Evolutionary conservation across 306 rosid genomes (phyloP), one percentile per base, ranked within the genome.

Genomic region (Crotalaria pallida): DNA sequence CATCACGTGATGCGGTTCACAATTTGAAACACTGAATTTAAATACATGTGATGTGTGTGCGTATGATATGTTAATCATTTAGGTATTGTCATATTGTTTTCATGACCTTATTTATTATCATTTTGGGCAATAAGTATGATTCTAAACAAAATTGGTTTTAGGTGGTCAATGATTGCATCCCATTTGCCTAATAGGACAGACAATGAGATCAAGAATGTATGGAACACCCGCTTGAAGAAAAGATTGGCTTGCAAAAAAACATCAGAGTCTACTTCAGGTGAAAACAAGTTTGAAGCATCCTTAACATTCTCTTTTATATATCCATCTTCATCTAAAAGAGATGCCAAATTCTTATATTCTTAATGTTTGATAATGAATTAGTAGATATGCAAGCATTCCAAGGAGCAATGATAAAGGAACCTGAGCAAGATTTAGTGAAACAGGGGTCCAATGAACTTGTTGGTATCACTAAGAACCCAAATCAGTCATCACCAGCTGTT

Each of bases 201-300:
- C 48, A 94, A 94, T 53, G 99, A 94, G 76, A 94, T 94, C 12
- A 91, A 94, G 79, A 94, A 94, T 67, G 88, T 94, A 62, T 94
- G 99, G 99, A 88, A 94, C 83, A 94, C 99, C 1, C 92, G 89
- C 69, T 77, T 94, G n/a, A 89, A 88, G 89, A 94, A 91, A 75
- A 88, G 70, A 77, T 22, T 82, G 59, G 19, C 26, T 7, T 3
- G n/a, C 0, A 86, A 84, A 55, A 71, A 40, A 38, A 38, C 8
- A 4, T 77, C 24, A 33, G 58, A 18, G 0, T 31, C 73, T 36
- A 19, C 65, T 6, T 68, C 66, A 0, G 77, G 83, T 27, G 85
- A 83, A 68, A 79, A 84, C 48, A 86, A 86, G 21, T 33, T 61
- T 26, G 82, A 84, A n/a, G 83, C 86, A 56, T 75, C 92, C 70